Evolutionary conservation across 2,329 filamentous ascomycete species (phyloP).

Genomic region (Leptographium procerum): DNA sequence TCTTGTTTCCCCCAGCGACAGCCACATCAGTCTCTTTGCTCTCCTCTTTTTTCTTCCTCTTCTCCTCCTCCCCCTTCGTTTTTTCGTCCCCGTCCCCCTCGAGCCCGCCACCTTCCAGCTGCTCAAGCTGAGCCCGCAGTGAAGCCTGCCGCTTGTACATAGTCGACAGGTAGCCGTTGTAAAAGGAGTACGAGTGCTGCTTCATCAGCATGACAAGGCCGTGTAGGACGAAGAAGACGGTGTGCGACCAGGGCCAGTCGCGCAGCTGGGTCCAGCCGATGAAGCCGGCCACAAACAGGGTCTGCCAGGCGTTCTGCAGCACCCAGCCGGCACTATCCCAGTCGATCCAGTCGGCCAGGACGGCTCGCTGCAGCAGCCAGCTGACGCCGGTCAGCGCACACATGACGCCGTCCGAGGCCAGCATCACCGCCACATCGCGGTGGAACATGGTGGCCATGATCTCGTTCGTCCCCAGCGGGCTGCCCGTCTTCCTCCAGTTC

Average conservation of each 20-base stretch:
- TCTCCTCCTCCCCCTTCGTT: neutral
- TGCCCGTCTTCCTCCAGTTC: slow-evolving; percentile 60
- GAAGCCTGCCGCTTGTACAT: slow-evolving; percentile 38
- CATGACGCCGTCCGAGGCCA: slow-evolving; percentile 58
- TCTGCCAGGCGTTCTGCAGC: slow-evolving; percentile 65
- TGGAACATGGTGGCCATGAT: slow-evolving; percentile 58
- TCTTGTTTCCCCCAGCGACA: neutral
- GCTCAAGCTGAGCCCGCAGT: slow-evolving; percentile 38
- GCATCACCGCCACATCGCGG: slow-evolving; percentile 39
- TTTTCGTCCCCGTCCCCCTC: slow-evolving; percentile 25
- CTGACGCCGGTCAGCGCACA: slow-evolving; percentile 54
- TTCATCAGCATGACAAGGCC: slow-evolving; percentile 72
- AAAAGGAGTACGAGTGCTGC: slow-evolving; percentile 69
- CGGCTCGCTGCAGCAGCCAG: slow-evolving; percentile 51
- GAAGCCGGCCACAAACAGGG: slow-evolving; percentile 47
- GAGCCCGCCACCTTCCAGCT: slow-evolving; percentile 43
- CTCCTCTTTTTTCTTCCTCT: neutral
- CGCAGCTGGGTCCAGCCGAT: slow-evolving; percentile 56
- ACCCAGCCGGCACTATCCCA: slow-evolving; percentile 65
- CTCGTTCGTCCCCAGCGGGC: slow-evolving; percentile 57
- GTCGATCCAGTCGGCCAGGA: slow-evolving; percentile 46
- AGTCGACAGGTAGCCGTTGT: slow-evolving; percentile 61
- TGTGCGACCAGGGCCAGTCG: slow-evolving; percentile 76
- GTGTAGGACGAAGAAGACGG: slow-evolving; percentile 66
- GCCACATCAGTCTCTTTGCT: neutral